Evolutionary conservation across 441 rosid genomes (phyloP), one percentile per base, ranked within the genome.

Genomic region (Arabidopsis hybrid): DNA sequence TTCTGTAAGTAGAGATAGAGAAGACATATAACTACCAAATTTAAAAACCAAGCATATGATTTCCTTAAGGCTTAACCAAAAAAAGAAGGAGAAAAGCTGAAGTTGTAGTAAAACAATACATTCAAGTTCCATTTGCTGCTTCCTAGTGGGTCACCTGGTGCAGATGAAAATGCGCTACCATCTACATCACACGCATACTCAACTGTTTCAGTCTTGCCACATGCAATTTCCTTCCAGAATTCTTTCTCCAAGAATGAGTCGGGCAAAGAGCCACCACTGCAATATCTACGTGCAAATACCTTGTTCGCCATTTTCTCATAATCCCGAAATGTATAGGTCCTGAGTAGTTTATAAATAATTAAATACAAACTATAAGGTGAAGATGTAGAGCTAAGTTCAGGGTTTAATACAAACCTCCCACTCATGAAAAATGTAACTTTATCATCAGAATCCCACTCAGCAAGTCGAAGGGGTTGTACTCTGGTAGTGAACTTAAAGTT

Each of bases 181-280:
- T 96, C 99, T 84, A 96, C 99, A 83, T 96, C 98, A 65, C 99
- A 96, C 60, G 99, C 99, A 87, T 96, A 96, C 84, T 96, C 99
- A 84, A 96, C 99, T 61, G 90, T 79, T 83, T 96, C 99, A 58
- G 89, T 91, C 92, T 89, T 94, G 80, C 99, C 99, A 82, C 86
- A 83, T 11, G 91, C 88, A 79, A 96, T 94, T 88, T 96, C 99
- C 78, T 89, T 79, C 99, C 99, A 96, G 86, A 96, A 96, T 83
- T 96, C 97, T 84, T 96, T 92, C 87, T 96, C 99, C 99, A 94
- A 39, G 89, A 83, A 94, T 21, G 91, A 55, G 60, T 87, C 88
- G 59, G 99, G 98, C 78, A 96, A 92, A 86, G 89, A 87, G 75
- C 97, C 91, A 79, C 88, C 74, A 86, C 98, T 96, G 73, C 84